Base-by-base conservation (phyloP, 2,329 filamentous ascomycete species). In the Pseudocercospora fuligena region DNA sequence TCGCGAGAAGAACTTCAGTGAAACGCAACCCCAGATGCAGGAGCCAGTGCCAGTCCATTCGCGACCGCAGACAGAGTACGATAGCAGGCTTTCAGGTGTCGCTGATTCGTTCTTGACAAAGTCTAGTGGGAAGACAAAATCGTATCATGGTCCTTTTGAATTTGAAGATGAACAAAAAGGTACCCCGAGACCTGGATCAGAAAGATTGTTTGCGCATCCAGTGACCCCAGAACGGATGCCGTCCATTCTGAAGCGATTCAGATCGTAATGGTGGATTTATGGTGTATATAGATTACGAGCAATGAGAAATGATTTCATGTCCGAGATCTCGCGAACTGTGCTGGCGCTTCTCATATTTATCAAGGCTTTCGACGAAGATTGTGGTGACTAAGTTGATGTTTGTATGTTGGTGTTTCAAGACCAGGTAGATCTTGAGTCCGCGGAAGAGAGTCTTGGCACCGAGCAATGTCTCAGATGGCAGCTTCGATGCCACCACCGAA, bases 81-180 rank as follows among this genome's bases (percentile, higher is more conserved):
- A 23, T n/a, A 16, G 54, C 36, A 63, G 61, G 25, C 16, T 46
- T 14, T 66, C 65, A 21, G 54, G 54, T 21, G 61, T 61, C 1
- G 57, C 56, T 4, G 19, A 64, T 19, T 67, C 65, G 7, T 67
- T 40, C 23, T 27, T 49, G 21, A 64, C 65, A 27, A 61, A 27
- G 14, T 61, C 61, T 19, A 67, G 65, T 31, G 51, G 53, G 36
- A 67, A 60, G 33, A 65, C 63, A 19, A 33, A 61, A 49, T 67
- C 65, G 36, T 67, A 64, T 33, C 61, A 64, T 56, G 65, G 58
- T 11, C 65, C 61, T 16, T 67, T 67, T 21, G 65, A 67, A 23
- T 67, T 67, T 43, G 65, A 67, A 53, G 47, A 63, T 12, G 61
- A 61, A 46, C 36, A 33, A 9, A 54, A 60, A 31, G 56, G 61